Percentiles rank a stretch among this genome's conserved stretches.
Evolutionary conservation across 805 yeast species (phyloP).

Genomic region (Wickerhamiella spandovensis): DNA sequence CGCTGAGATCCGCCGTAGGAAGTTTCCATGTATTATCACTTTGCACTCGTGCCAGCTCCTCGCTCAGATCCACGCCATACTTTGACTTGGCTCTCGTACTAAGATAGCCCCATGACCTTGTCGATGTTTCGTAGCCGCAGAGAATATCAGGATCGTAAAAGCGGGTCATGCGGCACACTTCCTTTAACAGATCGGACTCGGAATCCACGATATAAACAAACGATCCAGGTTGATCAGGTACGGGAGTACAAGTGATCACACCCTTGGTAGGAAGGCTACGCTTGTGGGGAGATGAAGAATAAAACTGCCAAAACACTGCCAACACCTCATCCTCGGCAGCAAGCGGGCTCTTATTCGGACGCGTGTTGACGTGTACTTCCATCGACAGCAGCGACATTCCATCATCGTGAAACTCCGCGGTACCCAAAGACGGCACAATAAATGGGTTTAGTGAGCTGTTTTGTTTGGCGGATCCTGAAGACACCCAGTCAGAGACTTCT

Average conservation of each 20-base stretch:
- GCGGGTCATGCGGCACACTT: slow-evolving; percentile 42
- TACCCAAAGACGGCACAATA: slow-evolving; percentile 8
- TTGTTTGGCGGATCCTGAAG: background rate
- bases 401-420: slow-evolving; percentile 6
- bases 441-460: background rate
- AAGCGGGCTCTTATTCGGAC: slow-evolving; percentile 43
- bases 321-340: slow-evolving; percentile 47
- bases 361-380: slow-evolving; percentile 54
- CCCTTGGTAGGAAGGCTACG: background rate
- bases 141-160: slow-evolving; percentile 75
- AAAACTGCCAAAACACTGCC: slow-evolving; percentile 50
- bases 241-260: slow-evolving; percentile 5
- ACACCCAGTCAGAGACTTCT: slow-evolving; percentile 11
- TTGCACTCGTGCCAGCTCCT: slow-evolving; percentile 12
- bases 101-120: slow-evolving; percentile 81
- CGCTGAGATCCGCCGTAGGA: slow-evolving; percentile 53
- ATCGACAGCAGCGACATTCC: slow-evolving; percentile 44
- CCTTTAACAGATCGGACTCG: slow-evolving; percentile 49
- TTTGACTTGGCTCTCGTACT: slow-evolving; percentile 40
- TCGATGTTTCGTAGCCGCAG: slow-evolving; percentile 72
- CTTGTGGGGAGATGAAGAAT: slow-evolving; percentile 3
- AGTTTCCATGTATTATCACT: slow-evolving; percentile 3
- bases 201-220: slow-evolving; percentile 3
- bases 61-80: background rate
- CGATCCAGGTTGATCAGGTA: slow-evolving; percentile 12